Percentiles rank a stretch among this genome's conserved stretches.
Evolutionary conservation across 176 grass and related monocot species (phyloP).

Genomic region (Olyra latifolia): DNA sequence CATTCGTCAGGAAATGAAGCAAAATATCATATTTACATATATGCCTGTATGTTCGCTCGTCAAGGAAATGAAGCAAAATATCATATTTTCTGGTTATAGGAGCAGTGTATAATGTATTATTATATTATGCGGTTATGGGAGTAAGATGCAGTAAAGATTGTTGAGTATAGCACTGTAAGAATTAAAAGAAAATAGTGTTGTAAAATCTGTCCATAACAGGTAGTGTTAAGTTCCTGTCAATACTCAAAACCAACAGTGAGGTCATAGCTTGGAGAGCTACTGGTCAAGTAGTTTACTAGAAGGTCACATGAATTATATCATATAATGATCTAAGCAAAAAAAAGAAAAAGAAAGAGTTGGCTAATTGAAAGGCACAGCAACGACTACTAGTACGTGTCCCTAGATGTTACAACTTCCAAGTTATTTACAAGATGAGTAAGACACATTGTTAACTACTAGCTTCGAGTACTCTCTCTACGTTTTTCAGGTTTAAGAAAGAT

Average conservation of each 20-base stretch:
- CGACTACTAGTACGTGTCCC: background rate
- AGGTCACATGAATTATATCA: background rate
- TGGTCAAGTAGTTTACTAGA: background rate
- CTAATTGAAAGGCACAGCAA: background rate
- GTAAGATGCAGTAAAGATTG: background rate
- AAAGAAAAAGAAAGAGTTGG: background rate
- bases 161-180: background rate
- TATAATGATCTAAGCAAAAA: background rate
- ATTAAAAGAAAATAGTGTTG: background rate
- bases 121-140: background rate
- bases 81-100: background rate
- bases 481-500: constrained; percentile 19
- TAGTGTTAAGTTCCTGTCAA: background rate
- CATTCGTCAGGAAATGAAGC: background rate
- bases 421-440: background rate
- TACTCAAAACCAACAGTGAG: background rate
- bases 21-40: background rate
- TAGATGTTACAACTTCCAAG: background rate
- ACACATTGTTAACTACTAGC: background rate
- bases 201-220: background rate
- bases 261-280: background rate
- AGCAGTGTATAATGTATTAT: background rate
- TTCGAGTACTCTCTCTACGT: background rate
- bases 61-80: background rate
- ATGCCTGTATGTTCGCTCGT: background rate